Base-by-base conservation (phyloP, 2,329 filamentous ascomycete species). In the Aspergillus sojae region DNA sequence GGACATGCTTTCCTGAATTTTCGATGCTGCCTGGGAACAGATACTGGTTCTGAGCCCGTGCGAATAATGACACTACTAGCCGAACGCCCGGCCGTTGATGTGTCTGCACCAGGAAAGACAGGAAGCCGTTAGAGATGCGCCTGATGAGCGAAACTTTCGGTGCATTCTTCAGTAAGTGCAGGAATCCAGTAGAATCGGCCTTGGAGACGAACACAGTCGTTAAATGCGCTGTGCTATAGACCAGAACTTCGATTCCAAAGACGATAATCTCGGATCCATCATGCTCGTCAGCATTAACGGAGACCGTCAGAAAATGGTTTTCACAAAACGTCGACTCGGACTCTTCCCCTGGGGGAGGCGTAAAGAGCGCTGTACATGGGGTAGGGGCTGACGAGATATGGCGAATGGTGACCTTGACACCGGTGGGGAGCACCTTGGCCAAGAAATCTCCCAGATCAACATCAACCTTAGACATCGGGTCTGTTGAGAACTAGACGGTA, bases 151-250 rank as follows among this genome's bases (percentile, higher is more conserved):
- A 93, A 4, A 92, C 86, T 83, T 68, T 85, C 19, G 89, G 86
- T 0, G 91, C 81, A 21, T 71, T 57, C 54, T 86, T 80, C 41
- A 94, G 81, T 2, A 90, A 82, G 68, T 89, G 83, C 11, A 97
- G 81, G 74, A 93, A 96, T 28, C 96, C 95, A 0, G 94, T 97
- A 11, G 95, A 97, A 80, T 99, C 95, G 56, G 95, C 95, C 79
- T 99, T 99, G 67, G 94, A 94, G 28, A 99, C 90, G 76, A 99
- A 99, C 60, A 98, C 85, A 4, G 92, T 97, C 1, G 91, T 96
- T 28, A 93, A 86, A 70, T 87, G 86, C 53, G 87, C 86, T 0
- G 94, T 97, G 0, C 89, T 91, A 79, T 96, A 99, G 64, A 99
- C 86, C 70, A 95, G 85, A 58, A 97, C 84, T 75, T 99, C 95